Percentiles rank a stretch among this genome's conserved stretches.
Conservation (phyloP, 164 flowering plant species). For the Liquidambar formosana region DNA sequence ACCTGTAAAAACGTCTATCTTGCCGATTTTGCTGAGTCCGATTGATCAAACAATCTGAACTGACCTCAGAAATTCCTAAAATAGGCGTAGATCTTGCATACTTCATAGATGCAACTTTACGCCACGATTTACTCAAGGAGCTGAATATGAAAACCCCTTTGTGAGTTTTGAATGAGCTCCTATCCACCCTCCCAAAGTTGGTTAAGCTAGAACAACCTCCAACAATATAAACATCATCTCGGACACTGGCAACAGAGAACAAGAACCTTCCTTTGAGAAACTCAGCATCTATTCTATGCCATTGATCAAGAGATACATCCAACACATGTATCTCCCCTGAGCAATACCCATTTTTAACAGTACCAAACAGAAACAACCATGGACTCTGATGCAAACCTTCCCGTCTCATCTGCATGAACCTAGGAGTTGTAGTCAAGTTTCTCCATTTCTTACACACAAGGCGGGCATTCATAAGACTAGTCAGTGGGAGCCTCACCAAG, state of each 20-base stretch:
- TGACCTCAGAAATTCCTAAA: constrained; percentile 69
- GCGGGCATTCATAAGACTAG: constrained; percentile 84
- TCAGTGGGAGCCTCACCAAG: constrained; percentile 78
- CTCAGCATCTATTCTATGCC: constrained; percentile 73
- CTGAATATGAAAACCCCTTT: constrained; percentile 69
- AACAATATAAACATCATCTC: constrained; percentile 65
- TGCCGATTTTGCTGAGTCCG: constrained; percentile 51
- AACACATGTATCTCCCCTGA: constrained; percentile 80
- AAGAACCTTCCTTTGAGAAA: constrained; percentile 76
- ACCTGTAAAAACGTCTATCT: constrained; percentile 55
- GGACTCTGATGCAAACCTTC: constrained; percentile 65
- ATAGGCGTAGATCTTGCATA: constrained; percentile 80
- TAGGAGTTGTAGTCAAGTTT: constrained; percentile 54
- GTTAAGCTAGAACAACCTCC: constrained; percentile 94
- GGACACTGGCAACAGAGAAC: constrained; percentile 78
- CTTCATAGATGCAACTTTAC: constrained; percentile 77
- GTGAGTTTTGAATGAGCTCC: constrained; percentile 83
- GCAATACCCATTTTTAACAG: constrained; percentile 81
- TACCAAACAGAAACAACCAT: constrained; percentile 89
- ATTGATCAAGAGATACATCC: constrained; percentile 67
- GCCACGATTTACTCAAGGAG: constrained; percentile 78
- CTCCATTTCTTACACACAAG: constrained; percentile 95
- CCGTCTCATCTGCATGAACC: constrained; percentile 73
- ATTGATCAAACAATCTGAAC: constrained; percentile 42
- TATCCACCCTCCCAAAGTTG: constrained; percentile 76